Conservation (phyloP, 2,329 filamentous ascomycete genomes). For the Penicillium rolfsii region DNA sequence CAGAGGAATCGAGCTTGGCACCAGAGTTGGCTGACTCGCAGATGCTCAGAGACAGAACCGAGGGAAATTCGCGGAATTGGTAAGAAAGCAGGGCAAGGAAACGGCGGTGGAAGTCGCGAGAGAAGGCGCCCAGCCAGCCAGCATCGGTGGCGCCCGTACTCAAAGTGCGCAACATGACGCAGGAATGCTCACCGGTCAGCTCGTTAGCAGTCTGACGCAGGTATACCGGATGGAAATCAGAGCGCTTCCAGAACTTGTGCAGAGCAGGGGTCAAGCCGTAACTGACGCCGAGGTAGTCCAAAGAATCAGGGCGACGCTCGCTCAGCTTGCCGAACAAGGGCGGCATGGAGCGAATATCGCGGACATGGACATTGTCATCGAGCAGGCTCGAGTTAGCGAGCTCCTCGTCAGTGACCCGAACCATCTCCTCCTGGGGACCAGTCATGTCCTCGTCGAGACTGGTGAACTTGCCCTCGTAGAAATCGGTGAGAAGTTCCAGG, state of each 20-base stretch:
- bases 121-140: constrained; percentile 87
- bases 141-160: constrained; percentile 63
- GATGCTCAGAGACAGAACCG: constrained; percentile 79
- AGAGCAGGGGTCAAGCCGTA: constrained; percentile 86
- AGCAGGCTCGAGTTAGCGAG: constrained; percentile 74
- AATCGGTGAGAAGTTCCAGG: constrained; percentile 82
- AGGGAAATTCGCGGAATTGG: constrained; percentile 82
- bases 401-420: constrained; percentile 80
- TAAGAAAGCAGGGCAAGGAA: constrained; percentile 89
- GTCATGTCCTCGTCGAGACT: constrained; percentile 74
- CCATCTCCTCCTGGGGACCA: constrained; percentile 61
- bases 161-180: constrained; percentile 91
- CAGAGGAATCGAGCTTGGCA: constrained; percentile 65
- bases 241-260: constrained; percentile 96
- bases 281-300: constrained; percentile 95
- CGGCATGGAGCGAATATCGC: constrained; percentile 89
- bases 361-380: constrained; percentile 84
- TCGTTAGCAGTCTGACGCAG: constrained; percentile 94
- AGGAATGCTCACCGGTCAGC: constrained; percentile 94
- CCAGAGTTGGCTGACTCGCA: constrained; percentile 81
- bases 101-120: constrained; percentile 91
- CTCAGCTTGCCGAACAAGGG: constrained; percentile 87
- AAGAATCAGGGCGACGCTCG: constrained; percentile 74
- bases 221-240: constrained; percentile 85
- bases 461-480: constrained; percentile 92